Evolutionary conservation across 805 yeast species (phyloP).

Genomic region (Cyberlindnera japonica): DNA sequence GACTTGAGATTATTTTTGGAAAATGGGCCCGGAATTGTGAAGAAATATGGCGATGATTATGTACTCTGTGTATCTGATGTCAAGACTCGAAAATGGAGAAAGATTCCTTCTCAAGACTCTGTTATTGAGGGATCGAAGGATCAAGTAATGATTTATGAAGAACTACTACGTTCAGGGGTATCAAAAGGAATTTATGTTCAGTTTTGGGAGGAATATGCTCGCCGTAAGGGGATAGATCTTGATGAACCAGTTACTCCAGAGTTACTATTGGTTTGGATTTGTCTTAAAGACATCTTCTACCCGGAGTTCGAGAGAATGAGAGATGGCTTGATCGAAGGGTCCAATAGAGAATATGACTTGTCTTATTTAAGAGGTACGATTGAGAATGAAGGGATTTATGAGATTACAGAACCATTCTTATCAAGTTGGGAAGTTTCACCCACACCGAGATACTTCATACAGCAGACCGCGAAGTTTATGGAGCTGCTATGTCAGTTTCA

Average conservation of each 20-base stretch:
- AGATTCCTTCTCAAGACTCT: slow-evolving; percentile 46
- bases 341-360: slow-evolving; percentile 16
- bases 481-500: slow-evolving; percentile 32
- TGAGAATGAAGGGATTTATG: slow-evolving; percentile 5
- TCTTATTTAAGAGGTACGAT: slow-evolving; percentile 19
- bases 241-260: slow-evolving; percentile 46
- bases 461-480: slow-evolving; percentile 48
- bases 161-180: slow-evolving; percentile 40
- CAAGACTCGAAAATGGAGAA: slow-evolving; percentile 50
- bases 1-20: too few relatives aligned
- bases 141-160: slow-evolving; percentile 61
- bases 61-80: slow-evolving; percentile 48
- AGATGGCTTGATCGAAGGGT: slow-evolving; percentile 33
- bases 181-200: slow-evolving; percentile 34
- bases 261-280: slow-evolving; percentile 36
- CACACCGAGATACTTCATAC: slow-evolving; percentile 54
- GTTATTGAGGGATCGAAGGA: slow-evolving; percentile 46
- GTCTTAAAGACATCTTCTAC: slow-evolving; percentile 40
- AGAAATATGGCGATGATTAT: slow-evolving; percentile 15
- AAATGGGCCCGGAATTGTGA: too few relatives aligned
- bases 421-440: slow-evolving; percentile 49
- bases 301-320: slow-evolving; percentile 31
- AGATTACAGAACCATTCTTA: slow-evolving; percentile 27
- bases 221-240: slow-evolving; percentile 43
- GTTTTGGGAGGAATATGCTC: slow-evolving; percentile 43